Evolutionary conservation across 2,329 filamentous ascomycete species (phyloP).

Genomic region (Mariannaea elegans): DNA sequence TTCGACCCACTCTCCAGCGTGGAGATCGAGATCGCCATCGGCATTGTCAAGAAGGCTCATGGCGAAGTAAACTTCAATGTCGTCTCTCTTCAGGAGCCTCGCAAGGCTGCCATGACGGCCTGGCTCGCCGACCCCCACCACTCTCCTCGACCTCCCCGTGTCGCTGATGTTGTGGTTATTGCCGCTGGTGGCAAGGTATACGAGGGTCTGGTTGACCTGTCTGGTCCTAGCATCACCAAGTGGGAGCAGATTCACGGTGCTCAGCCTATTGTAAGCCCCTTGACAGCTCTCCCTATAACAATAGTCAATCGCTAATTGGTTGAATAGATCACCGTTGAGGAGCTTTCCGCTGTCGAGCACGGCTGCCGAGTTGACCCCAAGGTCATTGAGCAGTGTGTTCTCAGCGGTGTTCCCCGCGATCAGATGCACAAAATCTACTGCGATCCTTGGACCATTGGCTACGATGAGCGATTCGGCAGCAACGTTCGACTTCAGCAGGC

Average conservation of each 20-base stretch:
- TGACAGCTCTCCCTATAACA: background rate
- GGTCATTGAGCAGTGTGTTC: constrained; percentile 88
- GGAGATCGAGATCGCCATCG: constrained; percentile 78
- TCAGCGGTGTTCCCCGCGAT: constrained; percentile 80
- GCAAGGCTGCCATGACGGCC: constrained; percentile 82
- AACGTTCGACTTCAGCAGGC: constrained; percentile 85
- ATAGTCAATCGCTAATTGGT: background rate
- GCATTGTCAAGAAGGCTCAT: constrained; percentile 74
- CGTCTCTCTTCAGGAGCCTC: constrained; percentile 84
- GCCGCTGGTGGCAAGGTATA: constrained; percentile 80
- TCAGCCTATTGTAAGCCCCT: constrained; percentile 74
- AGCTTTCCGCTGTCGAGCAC: constrained; percentile 82
- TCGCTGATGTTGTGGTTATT: constrained; percentile 87
- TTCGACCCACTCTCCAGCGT: constrained; percentile 48
- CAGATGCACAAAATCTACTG: constrained; percentile 98
- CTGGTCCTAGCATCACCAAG: constrained; percentile 68
- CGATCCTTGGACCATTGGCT: constrained; percentile 96
- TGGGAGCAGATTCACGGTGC: constrained; percentile 82
- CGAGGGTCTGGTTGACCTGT: constrained; percentile 85
- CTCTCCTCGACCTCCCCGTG: constrained; percentile 69
- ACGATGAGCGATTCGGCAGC: constrained; percentile 88
- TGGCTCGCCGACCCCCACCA: constrained; percentile 76
- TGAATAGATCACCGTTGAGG: constrained; percentile 84
- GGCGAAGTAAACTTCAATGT: constrained; percentile 84
- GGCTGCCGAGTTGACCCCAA: constrained; percentile 80